Evolutionary conservation across 345 rosid genomes (phyloP), one percentile per base, ranked within the genome.

Genomic region (Eucalyptus erythrocorys): DNA sequence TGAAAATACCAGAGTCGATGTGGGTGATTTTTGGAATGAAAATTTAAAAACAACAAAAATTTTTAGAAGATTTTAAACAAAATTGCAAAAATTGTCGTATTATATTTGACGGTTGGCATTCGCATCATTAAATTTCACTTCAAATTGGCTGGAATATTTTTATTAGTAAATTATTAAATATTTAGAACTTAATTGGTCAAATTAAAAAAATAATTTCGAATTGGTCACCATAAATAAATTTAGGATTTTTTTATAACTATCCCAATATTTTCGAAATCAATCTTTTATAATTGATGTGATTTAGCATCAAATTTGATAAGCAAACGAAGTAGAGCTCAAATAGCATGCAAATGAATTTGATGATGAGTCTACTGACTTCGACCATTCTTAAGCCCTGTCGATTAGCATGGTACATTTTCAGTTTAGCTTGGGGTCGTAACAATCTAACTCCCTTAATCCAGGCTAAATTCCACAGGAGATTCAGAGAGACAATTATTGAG

Each of bases 1-100:
- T 55, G 3, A 1, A 3, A 55, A 55, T 6, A 55, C 2, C 1
- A 0, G 1, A 3, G 3, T 4, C 0, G 30, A 55, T 24, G 13
- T 55, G 1, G 0, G 24, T 9, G 61, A 24, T 55, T 55, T 55
- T 55, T 55, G 5, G 6, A 55, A 55, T 2, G 12, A 26, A 22
- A 55, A 4, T 4, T 2, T 4, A 22, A 51, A 55, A 55, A 10
- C 2, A 55, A 55, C 6, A 24, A 55, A 24, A 8, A 4, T 4
- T 0, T 5, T 55, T 55, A 22, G 3, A 55, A 55, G 4, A 51
- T 21, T 51, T 51, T 51, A 55, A 10, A 24, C 13, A 55, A 55
- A 4, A 55, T 55, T 55, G 30, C 61, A 55, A 55, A 55, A 55
- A 10, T 22, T 16, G 4, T 5, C 2, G 4, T 51, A 7, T 51